Evolutionary conservation across 768 basidiomycete genomes (phyloP).

Genomic region (Xerocomus spinulosus): DNA sequence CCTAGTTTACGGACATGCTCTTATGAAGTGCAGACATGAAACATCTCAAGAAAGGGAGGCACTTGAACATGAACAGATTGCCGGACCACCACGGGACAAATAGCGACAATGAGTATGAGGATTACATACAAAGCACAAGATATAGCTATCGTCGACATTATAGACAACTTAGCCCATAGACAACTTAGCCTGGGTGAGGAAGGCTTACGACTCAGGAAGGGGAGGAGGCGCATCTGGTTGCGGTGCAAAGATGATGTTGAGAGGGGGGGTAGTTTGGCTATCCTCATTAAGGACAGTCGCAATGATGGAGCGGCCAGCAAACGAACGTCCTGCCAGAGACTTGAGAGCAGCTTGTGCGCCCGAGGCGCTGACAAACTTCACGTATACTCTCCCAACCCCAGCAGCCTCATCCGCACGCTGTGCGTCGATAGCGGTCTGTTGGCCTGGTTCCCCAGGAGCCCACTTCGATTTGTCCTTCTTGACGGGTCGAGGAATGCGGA

Average conservation of each 20-base stretch:
- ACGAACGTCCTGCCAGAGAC: slow-evolving; percentile 84
- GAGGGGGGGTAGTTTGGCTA: slow-evolving; percentile 79
- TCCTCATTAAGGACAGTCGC: slow-evolving; percentile 80
- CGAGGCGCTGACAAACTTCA: slow-evolving; percentile 67
- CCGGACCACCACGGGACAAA: too few species aligned
- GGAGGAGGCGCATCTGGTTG: slow-evolving; percentile 81
- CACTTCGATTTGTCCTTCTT: slow-evolving; percentile 83
- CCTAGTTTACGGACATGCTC: not conserved
- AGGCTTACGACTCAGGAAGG: slow-evolving; percentile 42
- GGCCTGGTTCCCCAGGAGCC: slow-evolving; percentile 57
- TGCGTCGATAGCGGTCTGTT: slow-evolving; percentile 60
- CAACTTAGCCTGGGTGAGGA: not conserved
- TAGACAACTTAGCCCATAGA: too few species aligned
- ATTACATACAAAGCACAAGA: slow-evolving; percentile 22
- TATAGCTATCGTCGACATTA: slow-evolving; percentile 13
- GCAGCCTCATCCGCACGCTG: slow-evolving; percentile 78
- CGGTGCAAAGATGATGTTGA: slow-evolving; percentile 78
- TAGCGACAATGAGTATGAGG: too few species aligned
- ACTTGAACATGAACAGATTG: too few species aligned
- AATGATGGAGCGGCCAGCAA: slow-evolving; percentile 82
- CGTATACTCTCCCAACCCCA: slow-evolving; percentile 94
- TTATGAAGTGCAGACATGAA: too few species aligned
- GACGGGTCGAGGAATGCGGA: slow-evolving; percentile 83
- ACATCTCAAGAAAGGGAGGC: too few species aligned
- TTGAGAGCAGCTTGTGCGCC: slow-evolving; percentile 72